Base-by-base conservation (phyloP, 1,284 basidiomycete species). In the Pholiota adiposa region DNA sequence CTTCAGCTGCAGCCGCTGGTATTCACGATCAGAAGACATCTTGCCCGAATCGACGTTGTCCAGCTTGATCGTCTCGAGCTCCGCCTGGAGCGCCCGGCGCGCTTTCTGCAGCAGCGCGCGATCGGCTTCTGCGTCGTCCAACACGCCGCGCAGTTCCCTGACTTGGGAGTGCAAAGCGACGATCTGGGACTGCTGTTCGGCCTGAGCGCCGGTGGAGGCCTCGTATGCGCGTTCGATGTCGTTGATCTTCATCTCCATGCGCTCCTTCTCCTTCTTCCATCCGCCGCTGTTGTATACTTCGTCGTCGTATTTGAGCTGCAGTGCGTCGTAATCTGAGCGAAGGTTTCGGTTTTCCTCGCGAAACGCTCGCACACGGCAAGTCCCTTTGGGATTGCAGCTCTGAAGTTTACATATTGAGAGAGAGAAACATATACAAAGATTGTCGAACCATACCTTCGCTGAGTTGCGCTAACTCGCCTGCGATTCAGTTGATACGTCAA, bases 241-340 rank as follows among this genome's bases (percentile, higher is more conserved):
- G 8, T 72, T 72, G 53, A 94, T 91, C 79, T 93, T 93, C 44
- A 85, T 88, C 62, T 95, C 92, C 71, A 94, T 77, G 9, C 91
- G 87, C 62, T 94, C 92, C 71, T 88, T 92, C 74, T 94, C 92
- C 65, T 92, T 90, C 78, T 90, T 91, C 92, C 92, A 94, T 3
- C 88, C 85, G 9, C 87, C 84, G 48, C 87, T 87, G 59, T 83
- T 90, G 72, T 90, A 91, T 0, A 88, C 81, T 67, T 93, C 91
- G 64, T 93, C 89, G 61, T 94, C 90, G 65, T 87, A 88, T 38
- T 85, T 83, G 41, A 89, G 74, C 65, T 92, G 89, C 2, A 94
- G 81, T 56, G 92, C 87, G 60, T 93, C 91, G 55, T 89, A 85
- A 64, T 93, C 88, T 0, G 88, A 88, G 14, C 90, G 86, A 36